These are phyloP conservation scores for Lizonia empirigonia DNA, from an alignment of 2,329 filamentous ascomycete genomes.

Conservation along the genomic window DNA sequence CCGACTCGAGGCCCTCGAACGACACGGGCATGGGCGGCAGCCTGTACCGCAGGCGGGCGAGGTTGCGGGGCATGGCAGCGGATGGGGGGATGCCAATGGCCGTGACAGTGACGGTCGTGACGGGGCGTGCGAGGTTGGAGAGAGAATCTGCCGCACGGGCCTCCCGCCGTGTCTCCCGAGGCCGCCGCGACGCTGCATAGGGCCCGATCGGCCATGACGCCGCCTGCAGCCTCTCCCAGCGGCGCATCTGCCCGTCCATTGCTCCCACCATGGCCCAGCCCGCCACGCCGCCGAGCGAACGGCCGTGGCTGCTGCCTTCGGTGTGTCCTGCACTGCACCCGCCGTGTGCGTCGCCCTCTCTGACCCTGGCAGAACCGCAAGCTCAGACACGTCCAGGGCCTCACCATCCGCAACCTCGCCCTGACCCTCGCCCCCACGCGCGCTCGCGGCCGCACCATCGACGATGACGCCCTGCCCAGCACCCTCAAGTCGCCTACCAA, in stretches of 20 bases:
- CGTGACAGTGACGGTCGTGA: slow-evolving; percentile 9
- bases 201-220: too few species aligned
- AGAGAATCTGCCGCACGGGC: slow-evolving; percentile 10
- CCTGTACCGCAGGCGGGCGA: slow-evolving; percentile 35
- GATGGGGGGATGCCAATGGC: slow-evolving; percentile 17
- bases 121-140: slow-evolving; percentile 6
- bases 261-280: slow-evolving; percentile 4
- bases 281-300: slow-evolving; percentile 34
- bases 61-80: slow-evolving; percentile 39
- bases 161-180: slow-evolving; percentile 13
- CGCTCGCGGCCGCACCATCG: slow-evolving; percentile 66
- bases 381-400: slow-evolving; percentile 82
- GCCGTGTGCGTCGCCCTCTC: not conserved
- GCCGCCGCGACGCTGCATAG: too few species aligned
- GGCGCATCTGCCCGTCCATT: too few species aligned
- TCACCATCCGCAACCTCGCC: slow-evolving; percentile 84
- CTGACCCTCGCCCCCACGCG: slow-evolving; percentile 62
- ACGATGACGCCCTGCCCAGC: slow-evolving; percentile 76
- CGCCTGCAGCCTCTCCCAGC: not conserved
- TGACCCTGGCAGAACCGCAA: slow-evolving; percentile 71
- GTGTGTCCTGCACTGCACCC: slow-evolving; percentile 23
- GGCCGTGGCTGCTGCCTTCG: slow-evolving; percentile 48
- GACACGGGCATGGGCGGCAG: slow-evolving; percentile 25
- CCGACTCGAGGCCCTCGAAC: slow-evolving; percentile 17
- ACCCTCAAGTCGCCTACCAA: slow-evolving; percentile 70